phyloP scores from a whole-genome alignment of 768 basidiomycete species.

The Wakefieldia striispora region DNA sequence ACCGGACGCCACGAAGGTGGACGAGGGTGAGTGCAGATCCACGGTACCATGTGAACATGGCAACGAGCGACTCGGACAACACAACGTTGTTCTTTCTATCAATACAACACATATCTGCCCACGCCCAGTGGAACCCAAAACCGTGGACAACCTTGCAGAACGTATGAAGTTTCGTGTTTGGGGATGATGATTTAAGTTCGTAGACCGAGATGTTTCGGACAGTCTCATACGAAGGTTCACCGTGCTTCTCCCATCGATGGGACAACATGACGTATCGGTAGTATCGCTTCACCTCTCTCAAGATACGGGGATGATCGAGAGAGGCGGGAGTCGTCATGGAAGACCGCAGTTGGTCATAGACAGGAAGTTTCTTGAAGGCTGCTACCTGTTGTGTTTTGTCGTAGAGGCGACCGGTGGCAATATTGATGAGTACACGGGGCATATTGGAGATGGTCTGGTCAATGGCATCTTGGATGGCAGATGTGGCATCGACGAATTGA shows the following conservation, averaged over 20 bases:
- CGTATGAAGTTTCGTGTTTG: constrained; percentile 2
- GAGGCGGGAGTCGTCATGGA: not conserved
- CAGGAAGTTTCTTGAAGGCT: constrained; percentile 3
- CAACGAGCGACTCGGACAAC: constrained; percentile 12
- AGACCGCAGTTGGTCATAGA: constrained; percentile 2
- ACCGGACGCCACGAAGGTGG: constrained; percentile 5
- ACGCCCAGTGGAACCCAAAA: constrained; percentile 10
- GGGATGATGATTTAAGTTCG: not conserved
- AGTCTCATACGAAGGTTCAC: constrained; percentile 2
- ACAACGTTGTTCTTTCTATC: not conserved
- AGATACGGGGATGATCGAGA: constrained; percentile 4
- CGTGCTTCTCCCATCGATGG: constrained; percentile 7
- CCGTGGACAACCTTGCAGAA: constrained; percentile 1
- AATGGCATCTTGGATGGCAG: not conserved
- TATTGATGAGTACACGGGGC: constrained; percentile 9
- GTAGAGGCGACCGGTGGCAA: constrained; percentile 1
- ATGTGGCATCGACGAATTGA: constrained; percentile 2
- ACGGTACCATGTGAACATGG: constrained; percentile 12
- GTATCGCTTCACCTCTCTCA: too few species aligned
- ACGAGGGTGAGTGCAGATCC: too few species aligned
- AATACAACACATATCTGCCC: constrained; percentile 11
- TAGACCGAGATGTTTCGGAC: constrained; percentile 5
- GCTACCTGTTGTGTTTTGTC: constrained; percentile 9
- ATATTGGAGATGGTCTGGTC: not conserved
- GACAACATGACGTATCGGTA: constrained; percentile 8